Evolutionary conservation across 108 stramenopile genomes (phyloP), one percentile per base, ranked within the genome.

Genomic region (Craspedostauros australis): DNA sequence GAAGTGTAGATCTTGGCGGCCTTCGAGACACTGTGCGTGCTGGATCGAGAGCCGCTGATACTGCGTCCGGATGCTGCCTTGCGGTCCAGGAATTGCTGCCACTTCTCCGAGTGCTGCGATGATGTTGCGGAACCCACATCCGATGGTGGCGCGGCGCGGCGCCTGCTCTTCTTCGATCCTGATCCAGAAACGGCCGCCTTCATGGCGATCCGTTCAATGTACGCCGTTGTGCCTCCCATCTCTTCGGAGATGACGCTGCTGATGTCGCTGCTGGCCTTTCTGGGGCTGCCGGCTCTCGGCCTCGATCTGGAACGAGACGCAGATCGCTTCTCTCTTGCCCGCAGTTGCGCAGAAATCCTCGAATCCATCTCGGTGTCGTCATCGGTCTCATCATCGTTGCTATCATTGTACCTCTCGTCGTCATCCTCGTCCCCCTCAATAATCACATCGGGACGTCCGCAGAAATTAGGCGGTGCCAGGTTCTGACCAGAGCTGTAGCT

Each of bases 181-280:
- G 51, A 46, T 40, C 70, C 66, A 0, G 80, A 66, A 14, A 82
- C 70, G 1, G 80, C 70, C 23, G 83, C 69, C 54, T 78, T 77
- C 64, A 82, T 66, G 7, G 87, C 77, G 53, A 89, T 60, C 0
- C 59, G 61, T 47, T 85, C 84, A 6, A 89, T 64, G 49, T 75
- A 89, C 5, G 79, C 78, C 1, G 80, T 76, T 41, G 83, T 85
- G 31, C 77, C 70, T 15, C 79, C 84, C 33, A 72, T 71, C 25
- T 65, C 75, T n/a, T 54, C 76, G 14, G 76, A 76, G 12, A 70
- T 67, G 26, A 73, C 61, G 34, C 66, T 67, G 47, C 66, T 68
- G 34, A 63, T 26, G 47, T 55, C 62, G 18, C 39, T 47, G 8
- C 61, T 52, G 37, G 18, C 22, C 21, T 30, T 51, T 23, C 4